Base-by-base conservation (phyloP, 352 stramenopile genomes). In the Phytophthora syringae region DNA sequence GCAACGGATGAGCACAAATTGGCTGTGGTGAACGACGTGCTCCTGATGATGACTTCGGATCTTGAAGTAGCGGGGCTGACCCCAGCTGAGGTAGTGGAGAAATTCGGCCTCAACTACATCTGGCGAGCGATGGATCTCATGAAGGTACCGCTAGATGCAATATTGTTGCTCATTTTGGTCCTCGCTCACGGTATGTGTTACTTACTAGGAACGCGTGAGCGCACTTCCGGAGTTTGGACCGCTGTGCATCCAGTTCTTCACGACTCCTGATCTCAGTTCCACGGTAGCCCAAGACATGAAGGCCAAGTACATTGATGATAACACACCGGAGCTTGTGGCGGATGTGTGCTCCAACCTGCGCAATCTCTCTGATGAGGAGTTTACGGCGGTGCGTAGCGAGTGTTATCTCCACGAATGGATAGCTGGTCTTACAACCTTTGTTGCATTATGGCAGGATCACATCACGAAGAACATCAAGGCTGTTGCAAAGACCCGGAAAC, bases 391-490 rank as follows among this genome's bases (percentile, higher is more conserved):
- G 58, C 36, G 74, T 56, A 25, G 5, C 32, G 18, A 16, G 2
- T 49, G 44, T 0, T 42, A 52, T 12, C 16, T 37, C 18, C 40
- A 32, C 9, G 12, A 18, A 24, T 45, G 60, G 13, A 1, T 64
- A 4, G 2, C 18, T 47, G 12, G n/a, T 15, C 30, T 30, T 21
- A 39, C 48, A 60, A 40, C 65, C 5, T 2, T 11, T 49, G 13
- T 16, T 49, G 18, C 12, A n/a, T 44, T 45, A 18, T 40, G 30
- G 28, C 67, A 96, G 88, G 79, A 94, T 57, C 47, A 77, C 13
- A 94, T 96, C 68, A 94, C 82, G 6, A 80, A 80, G 37, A 77
- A 71, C 43, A 89, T 94, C 68, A 96, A 94, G 73, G 67, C 69
- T 2, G 72, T 92, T 16, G 84, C 85, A 22, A 94, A 94, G 36